These are phyloP conservation scores for Immersiporthe knoxdaviesiana DNA, from an alignment of 2,329 filamentous ascomycete species.

Conservation along the genomic window DNA sequence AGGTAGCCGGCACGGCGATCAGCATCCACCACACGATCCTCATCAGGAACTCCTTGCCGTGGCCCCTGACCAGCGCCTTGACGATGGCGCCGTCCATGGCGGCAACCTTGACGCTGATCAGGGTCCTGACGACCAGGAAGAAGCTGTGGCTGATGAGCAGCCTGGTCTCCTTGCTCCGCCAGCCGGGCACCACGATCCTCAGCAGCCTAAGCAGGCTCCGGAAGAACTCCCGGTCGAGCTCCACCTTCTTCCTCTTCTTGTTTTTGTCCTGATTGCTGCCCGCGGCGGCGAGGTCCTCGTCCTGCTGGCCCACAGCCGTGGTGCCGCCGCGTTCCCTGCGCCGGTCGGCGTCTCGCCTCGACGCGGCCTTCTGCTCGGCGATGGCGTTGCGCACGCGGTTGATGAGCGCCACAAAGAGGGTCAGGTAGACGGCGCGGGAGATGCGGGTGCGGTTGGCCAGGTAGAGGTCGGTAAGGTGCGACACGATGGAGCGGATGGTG, in stretches of 20 bases:
- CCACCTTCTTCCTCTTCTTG: slow-evolving; percentile 75
- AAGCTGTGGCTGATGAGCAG: slow-evolving; percentile 89
- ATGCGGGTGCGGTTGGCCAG: slow-evolving; percentile 79
- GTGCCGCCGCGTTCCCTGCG: slow-evolving; percentile 53
- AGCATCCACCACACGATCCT: slow-evolving; percentile 98
- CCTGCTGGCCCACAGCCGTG: slow-evolving; percentile 46
- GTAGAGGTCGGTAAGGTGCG: slow-evolving; percentile 72
- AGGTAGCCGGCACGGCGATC: slow-evolving; percentile 92
- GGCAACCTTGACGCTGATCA: slow-evolving; percentile 94
- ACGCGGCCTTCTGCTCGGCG: slow-evolving; percentile 87
- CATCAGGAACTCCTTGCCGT: slow-evolving; percentile 84
- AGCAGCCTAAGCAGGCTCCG: slow-evolving; percentile 76
- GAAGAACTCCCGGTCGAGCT: slow-evolving; percentile 83
- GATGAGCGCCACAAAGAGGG: slow-evolving; percentile 76
- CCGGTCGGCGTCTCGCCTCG: slow-evolving; percentile 66
- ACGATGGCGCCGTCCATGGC: slow-evolving; percentile 94
- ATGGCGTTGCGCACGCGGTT: slow-evolving; percentile 92
- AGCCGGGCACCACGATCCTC: slow-evolving; percentile 87
- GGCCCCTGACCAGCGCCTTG: slow-evolving; percentile 88
- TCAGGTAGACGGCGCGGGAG: slow-evolving; percentile 81
- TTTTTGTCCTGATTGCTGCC: background rate
- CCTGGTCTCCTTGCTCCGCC: slow-evolving; percentile 84
- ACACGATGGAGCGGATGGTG: slow-evolving; percentile 66
- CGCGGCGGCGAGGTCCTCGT: slow-evolving; percentile 37
- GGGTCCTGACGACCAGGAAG: slow-evolving; percentile 85